Percentiles rank a stretch among this genome's conserved stretches.
Evolutionary conservation across 768 basidiomycete species (phyloP).

Genomic region (Tulasnella sp.): DNA sequence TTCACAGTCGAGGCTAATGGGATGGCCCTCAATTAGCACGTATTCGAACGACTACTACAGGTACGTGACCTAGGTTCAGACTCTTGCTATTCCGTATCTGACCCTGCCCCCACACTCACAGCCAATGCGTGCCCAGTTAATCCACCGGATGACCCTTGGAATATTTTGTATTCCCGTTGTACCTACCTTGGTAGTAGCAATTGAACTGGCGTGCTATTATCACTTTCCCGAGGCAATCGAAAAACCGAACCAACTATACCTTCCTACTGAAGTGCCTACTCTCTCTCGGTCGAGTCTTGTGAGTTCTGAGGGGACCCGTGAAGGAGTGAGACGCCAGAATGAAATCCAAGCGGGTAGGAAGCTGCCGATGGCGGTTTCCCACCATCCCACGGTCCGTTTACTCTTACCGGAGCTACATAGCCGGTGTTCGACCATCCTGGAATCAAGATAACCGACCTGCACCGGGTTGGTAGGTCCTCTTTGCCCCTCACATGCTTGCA

Average conservation of each 20-base stretch:
- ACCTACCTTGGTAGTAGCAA: background rate
- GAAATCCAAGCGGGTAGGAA: background rate
- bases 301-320: background rate
- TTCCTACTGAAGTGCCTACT: background rate
- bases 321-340: background rate
- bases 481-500: background rate
- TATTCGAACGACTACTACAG: conserved; percentile 8
- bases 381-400: background rate
- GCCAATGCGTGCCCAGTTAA: background rate
- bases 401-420: background rate
- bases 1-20: background rate
- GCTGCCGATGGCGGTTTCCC: background rate
- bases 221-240: background rate
- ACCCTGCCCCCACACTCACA: background rate
- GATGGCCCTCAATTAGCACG: background rate
- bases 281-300: background rate
- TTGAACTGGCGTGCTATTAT: background rate
- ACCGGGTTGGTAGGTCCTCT: background rate
- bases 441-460: background rate
- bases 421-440: conserved; percentile 3
- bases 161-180: background rate
- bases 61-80: background rate
- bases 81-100: background rate
- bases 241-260: background rate
- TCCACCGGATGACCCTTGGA: background rate